Evolutionary conservation across 768 basidiomycete species (phyloP), one percentile per base, ranked within the genome.

Genomic region (Leccinum barrowsii): DNA sequence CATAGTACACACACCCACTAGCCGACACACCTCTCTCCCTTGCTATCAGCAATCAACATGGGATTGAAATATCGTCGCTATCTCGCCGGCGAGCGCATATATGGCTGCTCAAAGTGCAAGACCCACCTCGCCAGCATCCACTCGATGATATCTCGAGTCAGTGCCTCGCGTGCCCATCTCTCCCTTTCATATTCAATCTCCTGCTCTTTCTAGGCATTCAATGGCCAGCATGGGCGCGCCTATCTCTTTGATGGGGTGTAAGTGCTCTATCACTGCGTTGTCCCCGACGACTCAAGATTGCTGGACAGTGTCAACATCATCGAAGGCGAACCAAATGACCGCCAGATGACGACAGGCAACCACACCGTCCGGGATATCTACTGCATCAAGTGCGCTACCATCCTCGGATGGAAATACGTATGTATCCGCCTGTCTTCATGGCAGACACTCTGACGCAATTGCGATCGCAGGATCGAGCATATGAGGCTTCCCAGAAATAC

Each of bases 391-490:
- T 99, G 96, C 74, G 82, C 85, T 59, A 83, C 82, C 52, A 84
- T 81, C 17, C 81, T 99, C 32, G 96, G 96, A 56, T 98, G 97
- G 96, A 98, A 98, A 94, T 99, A 99, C 73, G 97, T 92, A 71
- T 42, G 67, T 69, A 35, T 24, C 22, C 34, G 2, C 34, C 10
- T 53, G 26, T 55, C 32, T 50, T 15, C 11, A 28, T 17, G 48
- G 7, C 32, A 32, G 35, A 19, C 37, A 6, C 46, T 54, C 60
- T 61, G 55, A 54, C 47, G 28, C 50, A 32, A 55, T 47, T 12
- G 52, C 52, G 19, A 52, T 51, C n/a, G 49, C 67, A 97, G 96
- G 96, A 97, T 73, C 85, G 85, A 57, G 96, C 96, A 15, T 97
- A 86, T 70, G 95, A 98, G 69, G 70, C 80, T 11, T 82, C 86